Percentiles rank a stretch among this genome's conserved stretches.
Evolutionary conservation across 2,329 filamentous ascomycete genomes (phyloP).

Genomic region (Penicillium sumatraense): DNA sequence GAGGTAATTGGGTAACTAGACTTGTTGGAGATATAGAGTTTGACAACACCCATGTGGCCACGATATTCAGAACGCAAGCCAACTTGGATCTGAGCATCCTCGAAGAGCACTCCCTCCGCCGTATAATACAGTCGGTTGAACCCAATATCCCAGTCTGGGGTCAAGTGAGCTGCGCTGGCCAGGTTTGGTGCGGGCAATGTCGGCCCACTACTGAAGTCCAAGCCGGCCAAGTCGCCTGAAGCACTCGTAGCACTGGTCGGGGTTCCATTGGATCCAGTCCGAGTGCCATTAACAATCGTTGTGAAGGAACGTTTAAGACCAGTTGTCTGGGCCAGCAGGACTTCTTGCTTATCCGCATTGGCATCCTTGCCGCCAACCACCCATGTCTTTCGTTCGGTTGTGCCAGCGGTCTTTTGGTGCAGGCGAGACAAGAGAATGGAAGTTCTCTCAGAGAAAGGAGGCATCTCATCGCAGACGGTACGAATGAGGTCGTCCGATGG

Average conservation of each 20-base stretch:
- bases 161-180: slow-evolving; percentile 88
- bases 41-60: slow-evolving; percentile 91
- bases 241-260: slow-evolving; percentile 46
- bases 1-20: slow-evolving; percentile 82
- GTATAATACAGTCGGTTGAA: slow-evolving; percentile 81
- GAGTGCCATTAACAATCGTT: slow-evolving; percentile 52
- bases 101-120: slow-evolving; percentile 86
- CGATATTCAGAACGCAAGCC: slow-evolving; percentile 93
- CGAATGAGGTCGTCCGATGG: slow-evolving; percentile 89
- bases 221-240: slow-evolving; percentile 73
- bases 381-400: slow-evolving; percentile 96
- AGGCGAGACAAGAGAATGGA: slow-evolving; percentile 89
- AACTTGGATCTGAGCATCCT: slow-evolving; percentile 92
- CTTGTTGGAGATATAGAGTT: slow-evolving; percentile 96
- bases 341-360: slow-evolving; percentile 78
- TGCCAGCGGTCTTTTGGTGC: slow-evolving; percentile 91
- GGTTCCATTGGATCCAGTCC: slow-evolving; percentile 39
- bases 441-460: slow-evolving; percentile 91
- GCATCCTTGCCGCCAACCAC: slow-evolving; percentile 96
- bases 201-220: slow-evolving; percentile 77
- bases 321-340: slow-evolving; percentile 77
- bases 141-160: slow-evolving; percentile 91
- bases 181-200: slow-evolving; percentile 74
- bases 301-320: slow-evolving; percentile 87
- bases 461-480: slow-evolving; percentile 98